Evolutionary conservation across 169 alveolate species (phyloP).

Genomic region (Plasmodium cynomolgi): DNA sequence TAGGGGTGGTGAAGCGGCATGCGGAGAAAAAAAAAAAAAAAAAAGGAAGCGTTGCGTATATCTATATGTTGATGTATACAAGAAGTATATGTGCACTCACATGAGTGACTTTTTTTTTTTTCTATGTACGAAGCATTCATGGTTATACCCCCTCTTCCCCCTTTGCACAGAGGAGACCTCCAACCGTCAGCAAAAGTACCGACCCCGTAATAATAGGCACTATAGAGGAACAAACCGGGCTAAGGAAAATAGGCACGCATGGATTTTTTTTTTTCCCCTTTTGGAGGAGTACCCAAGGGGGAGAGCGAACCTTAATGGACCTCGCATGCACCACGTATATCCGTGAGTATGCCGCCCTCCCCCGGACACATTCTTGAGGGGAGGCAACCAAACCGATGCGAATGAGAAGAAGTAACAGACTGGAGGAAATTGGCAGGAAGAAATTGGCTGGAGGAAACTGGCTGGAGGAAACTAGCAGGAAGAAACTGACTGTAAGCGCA

Average conservation of each 20-base stretch:
- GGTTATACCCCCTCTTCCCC: neutral
- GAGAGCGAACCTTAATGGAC: neutral
- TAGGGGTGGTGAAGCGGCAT: neutral
- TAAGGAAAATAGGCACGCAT: neutral
- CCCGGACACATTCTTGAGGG: neutral
- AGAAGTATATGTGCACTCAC: neutral
- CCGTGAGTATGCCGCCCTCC: neutral
- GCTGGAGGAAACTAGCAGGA: neutral
- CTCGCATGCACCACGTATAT: neutral
- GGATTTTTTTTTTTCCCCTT: neutral
- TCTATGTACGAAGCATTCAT: no score
- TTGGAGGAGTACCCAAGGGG: neutral
- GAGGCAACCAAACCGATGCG: neutral
- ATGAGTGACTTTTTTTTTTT: neutral
- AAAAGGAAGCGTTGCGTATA: neutral
- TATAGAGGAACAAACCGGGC: neutral
- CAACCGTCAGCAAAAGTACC: neutral
- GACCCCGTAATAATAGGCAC: neutral
- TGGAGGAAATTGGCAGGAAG: no score
- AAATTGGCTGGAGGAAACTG: no score
- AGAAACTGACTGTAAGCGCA: neutral
- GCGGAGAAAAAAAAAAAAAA: neutral
- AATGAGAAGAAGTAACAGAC: neutral
- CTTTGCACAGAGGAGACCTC: neutral
- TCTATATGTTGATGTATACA: neutral